phyloP scores from a whole-genome alignment of 768 basidiomycete species.

The Botryobasidium botryosum region DNA sequence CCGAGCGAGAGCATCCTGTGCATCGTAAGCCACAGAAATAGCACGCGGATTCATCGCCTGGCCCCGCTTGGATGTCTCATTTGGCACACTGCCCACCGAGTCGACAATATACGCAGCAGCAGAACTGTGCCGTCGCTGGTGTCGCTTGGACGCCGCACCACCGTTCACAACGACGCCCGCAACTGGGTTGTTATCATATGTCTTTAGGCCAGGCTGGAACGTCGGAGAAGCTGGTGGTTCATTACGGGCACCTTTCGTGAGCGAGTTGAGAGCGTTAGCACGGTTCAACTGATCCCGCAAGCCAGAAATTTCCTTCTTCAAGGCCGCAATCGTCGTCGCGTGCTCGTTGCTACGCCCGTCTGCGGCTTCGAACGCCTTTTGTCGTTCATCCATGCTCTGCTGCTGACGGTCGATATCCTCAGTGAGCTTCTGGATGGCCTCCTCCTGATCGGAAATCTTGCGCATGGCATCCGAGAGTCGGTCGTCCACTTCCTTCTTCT shows the following conservation, averaged over 20 bases:
- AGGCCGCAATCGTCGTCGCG: conserved; percentile 64
- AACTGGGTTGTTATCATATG: conserved; percentile 23
- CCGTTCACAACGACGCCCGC: conserved; percentile 17
- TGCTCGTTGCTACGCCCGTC: conserved; percentile 56
- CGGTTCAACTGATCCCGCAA: conserved; percentile 92
- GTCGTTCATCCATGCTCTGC: conserved; percentile 56
- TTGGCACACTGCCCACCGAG: conserved; percentile 34
- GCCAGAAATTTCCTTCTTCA: conserved; percentile 84
- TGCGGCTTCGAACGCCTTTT: conserved; percentile 34
- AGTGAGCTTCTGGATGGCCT: conserved; percentile 61
- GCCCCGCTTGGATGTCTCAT: conserved; percentile 46
- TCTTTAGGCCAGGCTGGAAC: conserved; percentile 63
- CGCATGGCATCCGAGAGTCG: conserved; percentile 60
- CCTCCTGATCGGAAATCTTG: conserved; percentile 69
- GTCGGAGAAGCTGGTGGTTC: conserved; percentile 78
- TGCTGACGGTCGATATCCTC: conserved; percentile 61
- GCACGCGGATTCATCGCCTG: conserved; percentile 64
- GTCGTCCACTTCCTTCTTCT: conserved; percentile 67
- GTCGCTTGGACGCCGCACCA: conserved; percentile 25
- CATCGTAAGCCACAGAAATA: conserved; percentile 76
- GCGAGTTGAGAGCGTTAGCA: conserved; percentile 77
- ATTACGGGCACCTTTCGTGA: conserved; percentile 54
- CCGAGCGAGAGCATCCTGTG: conserved; percentile 56
- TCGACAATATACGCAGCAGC: conserved; percentile 55
- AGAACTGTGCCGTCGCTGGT: conserved; percentile 74